Evolutionary conservation across 805 yeast species (phyloP).

Genomic region (Starmerella kuoi): DNA sequence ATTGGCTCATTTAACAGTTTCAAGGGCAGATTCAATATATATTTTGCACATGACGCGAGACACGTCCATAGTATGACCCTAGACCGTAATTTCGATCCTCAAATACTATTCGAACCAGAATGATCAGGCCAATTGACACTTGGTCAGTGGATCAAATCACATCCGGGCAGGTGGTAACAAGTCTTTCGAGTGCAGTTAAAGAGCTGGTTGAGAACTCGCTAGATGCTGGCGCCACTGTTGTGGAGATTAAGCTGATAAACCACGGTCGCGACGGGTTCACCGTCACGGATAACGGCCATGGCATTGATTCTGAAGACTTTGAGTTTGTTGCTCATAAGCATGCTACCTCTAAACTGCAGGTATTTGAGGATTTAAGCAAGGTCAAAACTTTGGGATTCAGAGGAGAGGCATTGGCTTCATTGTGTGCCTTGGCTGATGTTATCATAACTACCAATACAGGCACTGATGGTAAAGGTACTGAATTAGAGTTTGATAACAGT

Average conservation of each 20-base stretch:
- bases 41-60: too few relatives aligned
- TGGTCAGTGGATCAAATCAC: constrained; percentile 64
- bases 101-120: too few relatives aligned
- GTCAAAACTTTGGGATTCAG: constrained; percentile 50
- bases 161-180: constrained; percentile 86
- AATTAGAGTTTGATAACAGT: constrained; percentile 39
- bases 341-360: constrained; percentile 43
- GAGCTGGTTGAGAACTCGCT: constrained; percentile 79
- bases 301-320: constrained; percentile 44
- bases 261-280: constrained; percentile 65
- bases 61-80: too few relatives aligned
- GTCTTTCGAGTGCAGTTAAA: constrained; percentile 62
- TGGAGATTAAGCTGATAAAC: constrained; percentile 57
- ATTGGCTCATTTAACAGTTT: too few relatives aligned
- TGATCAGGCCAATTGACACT: constrained; percentile 33
- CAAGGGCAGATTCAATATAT: too few relatives aligned
- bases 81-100: too few relatives aligned
- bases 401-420: constrained; percentile 55
- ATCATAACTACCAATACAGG: constrained; percentile 37
- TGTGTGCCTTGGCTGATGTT: constrained; percentile 39
- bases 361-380: constrained; percentile 31
- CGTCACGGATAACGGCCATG: constrained; percentile 62
- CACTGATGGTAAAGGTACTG: constrained; percentile 44
- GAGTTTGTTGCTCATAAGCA: constrained; percentile 36
- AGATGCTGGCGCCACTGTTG: constrained; percentile 59